Base-by-base conservation (phyloP, 116 monocot species). In the Posidonia oceanica region DNA sequence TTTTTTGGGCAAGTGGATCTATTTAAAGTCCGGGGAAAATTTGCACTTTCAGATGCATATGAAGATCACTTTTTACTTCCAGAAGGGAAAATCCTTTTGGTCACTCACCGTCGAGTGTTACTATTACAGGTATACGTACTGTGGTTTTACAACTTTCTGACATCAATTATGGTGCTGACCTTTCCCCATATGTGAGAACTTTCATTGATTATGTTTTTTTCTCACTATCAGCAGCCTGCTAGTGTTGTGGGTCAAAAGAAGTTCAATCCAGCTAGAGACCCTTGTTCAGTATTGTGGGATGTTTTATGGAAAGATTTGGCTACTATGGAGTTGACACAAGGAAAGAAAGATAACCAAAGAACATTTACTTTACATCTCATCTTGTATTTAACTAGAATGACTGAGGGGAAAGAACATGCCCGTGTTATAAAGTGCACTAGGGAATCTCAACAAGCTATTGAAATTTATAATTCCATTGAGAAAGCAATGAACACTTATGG, bases 1-100 rank as follows among this genome's bases (percentile, higher is more conserved):
- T 97, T 97, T 72, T 74, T 97, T 64, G 86, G 89, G 54, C 97
- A 97, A 87, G 89, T 91, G 75, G 97, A 97, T 82, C 85, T 97
- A 17, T 97, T 91, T 64, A 97, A 91, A 83, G 87, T 97, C 11
- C 68, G 96, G 60, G 92, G 96, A 57, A 97, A 97, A 60, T 91
- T 97, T 85, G 92, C 96, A 66, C 84, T 89, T 38, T 84, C 89
- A 38, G 96, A 97, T 82, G 96, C 92, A 10, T 97, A 97, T 79
- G 96, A 97, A 82, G 92, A 91, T 74, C 92, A 91, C 74, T 89
- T 89, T 74, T 21, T 89, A 29, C 87, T 97, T 66, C 89, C 89
- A 61, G 89, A 91, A 78, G 96, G 96, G 74, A 91, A 83, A 67
- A 69, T 91, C 37, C 64, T 92, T 68, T 65, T 91, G 64, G 80